A percentile compares a stretch with the other conserved stretches of the same genome.
These are phyloP conservation scores for Annulohypoxylon maeteangense DNA, from an alignment of 495 filamentous ascomycete species.

Conservation along the genomic window DNA sequence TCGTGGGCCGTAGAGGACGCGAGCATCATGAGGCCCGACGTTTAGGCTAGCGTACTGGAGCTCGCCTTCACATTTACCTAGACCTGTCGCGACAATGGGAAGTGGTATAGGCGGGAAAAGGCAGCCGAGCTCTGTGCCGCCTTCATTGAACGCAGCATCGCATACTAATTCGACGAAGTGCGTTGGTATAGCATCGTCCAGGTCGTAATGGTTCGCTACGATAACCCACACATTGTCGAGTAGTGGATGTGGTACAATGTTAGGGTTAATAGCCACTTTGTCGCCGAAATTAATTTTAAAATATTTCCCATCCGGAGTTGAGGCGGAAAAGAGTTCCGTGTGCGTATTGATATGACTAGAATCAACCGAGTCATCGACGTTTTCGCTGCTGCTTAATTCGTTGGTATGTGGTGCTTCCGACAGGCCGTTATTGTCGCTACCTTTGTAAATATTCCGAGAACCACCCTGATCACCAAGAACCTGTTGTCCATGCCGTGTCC, in stretches of 20 bases:
- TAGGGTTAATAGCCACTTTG: constrained; percentile 58
- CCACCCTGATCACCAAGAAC: not conserved
- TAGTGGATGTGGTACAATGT: constrained; percentile 63
- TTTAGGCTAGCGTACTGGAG: constrained; percentile 49
- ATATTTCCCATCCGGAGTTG: constrained; percentile 52
- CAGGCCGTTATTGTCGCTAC: too few relatives aligned
- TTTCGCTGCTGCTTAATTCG: not conserved
- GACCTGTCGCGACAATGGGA: constrained; percentile 55
- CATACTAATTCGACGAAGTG: constrained; percentile 59
- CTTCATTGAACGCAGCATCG: constrained; percentile 53
- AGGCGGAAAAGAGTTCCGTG: constrained; percentile 55
- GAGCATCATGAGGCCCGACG: constrained; percentile 62
- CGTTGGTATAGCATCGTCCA: constrained; percentile 11
- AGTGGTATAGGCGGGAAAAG: constrained; percentile 50
- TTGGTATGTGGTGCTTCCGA: not conserved
- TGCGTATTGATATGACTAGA: constrained; percentile 33
- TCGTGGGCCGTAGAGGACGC: constrained; percentile 63
- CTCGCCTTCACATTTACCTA: constrained; percentile 55
- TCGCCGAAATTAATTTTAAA: constrained; percentile 57
- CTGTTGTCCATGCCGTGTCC: not conserved
- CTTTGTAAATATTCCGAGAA: not conserved
- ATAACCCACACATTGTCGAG: constrained; percentile 58
- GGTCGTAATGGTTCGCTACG: constrained; percentile 53
- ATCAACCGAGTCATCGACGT: not conserved
- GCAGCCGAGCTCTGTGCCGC: constrained; percentile 52